Percentiles rank a stretch among this genome's conserved stretches.
These are phyloP conservation scores for Nemania abortiva DNA, from an alignment of 2,329 filamentous ascomycete genomes.

Conservation along the genomic window DNA sequence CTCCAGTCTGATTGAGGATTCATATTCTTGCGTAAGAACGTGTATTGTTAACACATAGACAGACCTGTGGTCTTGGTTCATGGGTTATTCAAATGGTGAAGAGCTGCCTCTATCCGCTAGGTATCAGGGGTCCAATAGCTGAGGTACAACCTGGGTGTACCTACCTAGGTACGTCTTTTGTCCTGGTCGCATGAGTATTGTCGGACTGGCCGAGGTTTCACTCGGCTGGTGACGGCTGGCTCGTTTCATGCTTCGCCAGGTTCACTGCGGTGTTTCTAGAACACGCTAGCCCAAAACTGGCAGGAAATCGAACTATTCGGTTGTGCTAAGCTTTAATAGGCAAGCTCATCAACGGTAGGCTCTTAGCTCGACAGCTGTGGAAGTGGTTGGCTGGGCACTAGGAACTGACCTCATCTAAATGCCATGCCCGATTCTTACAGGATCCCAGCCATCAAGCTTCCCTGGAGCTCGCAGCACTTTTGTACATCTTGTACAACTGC, in stretches of 20 bases:
- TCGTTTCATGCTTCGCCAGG: background rate
- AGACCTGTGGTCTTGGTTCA: background rate
- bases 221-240: conserved; percentile 5
- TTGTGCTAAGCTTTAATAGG: conserved; percentile 21
- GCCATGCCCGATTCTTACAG: conserved; percentile 28
- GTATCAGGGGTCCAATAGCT: background rate
- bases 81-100: background rate
- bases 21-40: conserved; percentile 45
- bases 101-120: background rate
- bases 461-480: conserved; percentile 31
- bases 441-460: conserved; percentile 35
- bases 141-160: background rate
- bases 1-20: conserved; percentile 60
- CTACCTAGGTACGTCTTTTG: background rate
- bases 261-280: background rate
- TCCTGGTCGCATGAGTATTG: background rate
- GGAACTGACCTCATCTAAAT: conserved; percentile 38
- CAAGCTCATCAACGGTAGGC: conserved; percentile 8
- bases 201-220: background rate
- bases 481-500: conserved; percentile 5
- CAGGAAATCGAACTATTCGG: background rate
- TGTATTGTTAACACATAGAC: background rate
- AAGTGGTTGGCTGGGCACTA: conserved; percentile 33
- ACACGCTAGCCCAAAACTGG: background rate
- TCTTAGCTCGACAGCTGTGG: conserved; percentile 26